A percentile compares a stretch with the other conserved stretches of the same genome.
Conservation (phyloP, 805 yeast genomes). For the Schwanniomyces pseudopolymorphus region DNA sequence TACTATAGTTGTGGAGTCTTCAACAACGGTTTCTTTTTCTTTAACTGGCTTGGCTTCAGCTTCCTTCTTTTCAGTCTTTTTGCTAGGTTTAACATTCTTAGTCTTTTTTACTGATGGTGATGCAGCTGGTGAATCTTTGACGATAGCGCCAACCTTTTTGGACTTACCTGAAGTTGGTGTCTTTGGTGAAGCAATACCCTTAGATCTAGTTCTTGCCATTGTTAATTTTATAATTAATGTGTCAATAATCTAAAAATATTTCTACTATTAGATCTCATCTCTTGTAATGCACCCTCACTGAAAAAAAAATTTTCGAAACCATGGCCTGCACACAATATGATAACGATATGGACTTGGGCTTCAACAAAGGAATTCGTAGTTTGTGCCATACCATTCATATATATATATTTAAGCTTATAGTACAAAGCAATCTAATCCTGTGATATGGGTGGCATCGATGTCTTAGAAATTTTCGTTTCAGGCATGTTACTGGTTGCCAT, state of each 20-base stretch:
- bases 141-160: constrained; percentile 19
- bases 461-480: constrained; percentile 23
- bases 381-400: no score
- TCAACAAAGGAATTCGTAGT: neutral
- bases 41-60: constrained; percentile 8
- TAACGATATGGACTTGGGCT: neutral
- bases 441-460: constrained; percentile 33
- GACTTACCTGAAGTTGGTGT: constrained; percentile 24
- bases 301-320: constrained; percentile 1
- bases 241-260: neutral
- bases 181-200: constrained; percentile 22
- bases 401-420: neutral
- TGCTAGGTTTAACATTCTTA: constrained; percentile 10
- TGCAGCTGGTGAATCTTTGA: constrained; percentile 17
- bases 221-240: constrained; percentile 1
- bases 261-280: constrained; percentile 14
- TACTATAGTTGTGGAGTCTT: constrained; percentile 11
- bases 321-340: neutral
- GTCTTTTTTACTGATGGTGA: constrained; percentile 24
- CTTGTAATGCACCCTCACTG: constrained; percentile 2
- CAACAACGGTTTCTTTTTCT: neutral
- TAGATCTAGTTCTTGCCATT: constrained; percentile 37
- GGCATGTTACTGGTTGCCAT: constrained; percentile 5
- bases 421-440: neutral
- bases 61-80: constrained; percentile 5